phyloP scores from a whole-genome alignment of 78 protist species.

The Creolimax fragrantissima region DNA sequence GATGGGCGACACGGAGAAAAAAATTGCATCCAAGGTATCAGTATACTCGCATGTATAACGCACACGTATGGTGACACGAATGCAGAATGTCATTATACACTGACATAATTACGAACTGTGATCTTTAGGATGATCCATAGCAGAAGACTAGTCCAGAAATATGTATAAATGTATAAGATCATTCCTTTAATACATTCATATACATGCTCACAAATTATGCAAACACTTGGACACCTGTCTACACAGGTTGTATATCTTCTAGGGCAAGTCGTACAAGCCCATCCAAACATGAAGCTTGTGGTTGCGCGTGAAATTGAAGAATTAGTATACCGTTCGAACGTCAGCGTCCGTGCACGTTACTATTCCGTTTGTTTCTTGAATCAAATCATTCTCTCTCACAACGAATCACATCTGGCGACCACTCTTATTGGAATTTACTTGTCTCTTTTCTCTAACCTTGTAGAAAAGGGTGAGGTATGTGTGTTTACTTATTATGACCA shows the following conservation, averaged over 20 bases:
- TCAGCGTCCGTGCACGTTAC: constrained; percentile 32
- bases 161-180: no score
- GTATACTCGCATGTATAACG: no score
- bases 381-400: constrained; percentile 4
- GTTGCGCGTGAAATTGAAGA: constrained; percentile 42
- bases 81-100: no score
- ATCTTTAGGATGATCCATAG: no score
- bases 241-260: constrained; percentile 27
- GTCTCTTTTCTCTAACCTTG: not conserved
- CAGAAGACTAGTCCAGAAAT: no score
- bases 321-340: constrained; percentile 43
- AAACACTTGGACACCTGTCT: no score
- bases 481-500: no score
- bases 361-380: constrained; percentile 18
- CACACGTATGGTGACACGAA: no score
- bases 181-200: no score
- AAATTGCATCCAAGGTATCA: constrained; percentile 29
- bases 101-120: no score
- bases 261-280: constrained; percentile 14
- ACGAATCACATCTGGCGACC: not conserved
- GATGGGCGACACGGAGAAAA: constrained; percentile 48
- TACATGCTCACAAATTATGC: no score
- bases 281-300: constrained; percentile 52
- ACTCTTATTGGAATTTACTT: constrained; percentile 22
- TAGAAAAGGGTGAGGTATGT: not conserved